Conservation (phyloP, 2,329 filamentous ascomycete species). For the Colletotrichum aenigma region DNA sequence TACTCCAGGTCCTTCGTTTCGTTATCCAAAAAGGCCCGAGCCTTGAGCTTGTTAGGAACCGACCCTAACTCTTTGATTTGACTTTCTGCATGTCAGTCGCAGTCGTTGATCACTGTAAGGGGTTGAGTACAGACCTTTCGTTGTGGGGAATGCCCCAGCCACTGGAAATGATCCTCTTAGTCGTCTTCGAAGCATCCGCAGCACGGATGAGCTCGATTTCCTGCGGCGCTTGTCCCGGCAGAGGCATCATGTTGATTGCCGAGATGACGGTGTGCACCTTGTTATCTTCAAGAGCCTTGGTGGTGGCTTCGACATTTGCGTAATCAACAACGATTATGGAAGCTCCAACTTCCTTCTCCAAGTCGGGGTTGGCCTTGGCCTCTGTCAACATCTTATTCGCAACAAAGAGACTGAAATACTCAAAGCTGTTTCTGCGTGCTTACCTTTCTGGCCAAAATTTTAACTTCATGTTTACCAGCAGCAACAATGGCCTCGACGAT, state of each 20-base stretch:
- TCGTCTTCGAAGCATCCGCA: conserved; percentile 38
- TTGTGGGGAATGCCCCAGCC: conserved; percentile 41
- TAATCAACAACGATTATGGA: conserved; percentile 32
- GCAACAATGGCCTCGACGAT: conserved; percentile 46
- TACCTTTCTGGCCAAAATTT: conserved; percentile 45
- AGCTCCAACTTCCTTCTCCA: conserved; percentile 25
- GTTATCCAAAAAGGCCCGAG: conserved; percentile 27
- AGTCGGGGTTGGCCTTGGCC: conserved; percentile 18
- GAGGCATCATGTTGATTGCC: conserved; percentile 35
- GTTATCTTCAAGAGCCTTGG: conserved; percentile 33
- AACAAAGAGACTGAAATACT: neutral
- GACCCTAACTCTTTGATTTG: neutral
- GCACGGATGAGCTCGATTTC: conserved; percentile 50
- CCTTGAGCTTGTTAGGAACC: conserved; percentile 3
- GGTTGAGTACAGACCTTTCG: conserved; percentile 25
- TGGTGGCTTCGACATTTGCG: conserved; percentile 22
- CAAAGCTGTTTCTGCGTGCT: no score
- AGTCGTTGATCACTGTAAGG: neutral
- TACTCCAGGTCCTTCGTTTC: conserved; percentile 36
- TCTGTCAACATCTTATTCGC: neutral
- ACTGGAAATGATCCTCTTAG: conserved; percentile 46
- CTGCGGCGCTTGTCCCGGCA: conserved; percentile 24
- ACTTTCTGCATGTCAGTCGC: neutral
- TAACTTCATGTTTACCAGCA: conserved; percentile 37
- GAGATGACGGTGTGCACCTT: conserved; percentile 50